These are phyloP conservation scores for Aspergillus nanangensis DNA, from an alignment of 495 filamentous ascomycete genomes.

Conservation along the genomic window DNA sequence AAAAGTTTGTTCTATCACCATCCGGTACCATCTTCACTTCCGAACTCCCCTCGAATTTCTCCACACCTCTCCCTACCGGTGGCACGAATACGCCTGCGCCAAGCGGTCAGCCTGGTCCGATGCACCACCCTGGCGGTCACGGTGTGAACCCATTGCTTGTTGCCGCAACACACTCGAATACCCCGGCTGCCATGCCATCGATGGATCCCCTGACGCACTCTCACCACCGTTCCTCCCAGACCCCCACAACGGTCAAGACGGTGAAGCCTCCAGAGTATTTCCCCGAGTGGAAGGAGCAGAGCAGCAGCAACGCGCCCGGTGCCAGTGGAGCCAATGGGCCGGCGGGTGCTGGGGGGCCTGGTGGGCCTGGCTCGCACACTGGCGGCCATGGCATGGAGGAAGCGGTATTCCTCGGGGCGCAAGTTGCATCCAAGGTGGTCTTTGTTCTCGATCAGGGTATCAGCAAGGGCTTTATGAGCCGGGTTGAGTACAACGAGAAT, in stretches of 20 bases:
- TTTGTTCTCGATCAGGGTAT: slow-evolving; percentile 68
- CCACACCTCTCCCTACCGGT: slow-evolving; percentile 84
- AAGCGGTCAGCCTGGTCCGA: slow-evolving; percentile 43
- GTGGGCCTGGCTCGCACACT: slow-evolving; percentile 17
- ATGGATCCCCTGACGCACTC: slow-evolving; percentile 28
- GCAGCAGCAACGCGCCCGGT: slow-evolving; percentile 38
- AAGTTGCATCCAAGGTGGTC: slow-evolving; percentile 70
- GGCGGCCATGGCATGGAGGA: slow-evolving; percentile 54
- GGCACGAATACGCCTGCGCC: slow-evolving; percentile 86
- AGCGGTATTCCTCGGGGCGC: slow-evolving; percentile 74
- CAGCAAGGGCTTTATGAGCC: slow-evolving; percentile 67
- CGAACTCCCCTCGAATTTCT: slow-evolving; percentile 86
- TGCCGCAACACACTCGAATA: slow-evolving; percentile 77
- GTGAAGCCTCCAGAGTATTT: slow-evolving; percentile 82
- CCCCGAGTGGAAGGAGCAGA: slow-evolving; percentile 86
- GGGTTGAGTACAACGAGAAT: slow-evolving; percentile 73
- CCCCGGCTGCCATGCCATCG: slow-evolving; percentile 38
- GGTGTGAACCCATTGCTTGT: slow-evolving; percentile 89
- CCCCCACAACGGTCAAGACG: slow-evolving; percentile 78
- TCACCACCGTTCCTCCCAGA: slow-evolving; percentile 70
- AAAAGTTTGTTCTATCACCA: slow-evolving; percentile 85
- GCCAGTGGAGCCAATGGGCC: slow-evolving; percentile 19
- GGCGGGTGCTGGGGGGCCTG: slow-evolving; percentile 9
- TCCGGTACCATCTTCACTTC: slow-evolving; percentile 95
- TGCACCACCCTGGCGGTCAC: slow-evolving; percentile 43